Evolutionary conservation across 1,139 yeast species (phyloP).

Genomic region (Suhomyces terraborum): DNA sequence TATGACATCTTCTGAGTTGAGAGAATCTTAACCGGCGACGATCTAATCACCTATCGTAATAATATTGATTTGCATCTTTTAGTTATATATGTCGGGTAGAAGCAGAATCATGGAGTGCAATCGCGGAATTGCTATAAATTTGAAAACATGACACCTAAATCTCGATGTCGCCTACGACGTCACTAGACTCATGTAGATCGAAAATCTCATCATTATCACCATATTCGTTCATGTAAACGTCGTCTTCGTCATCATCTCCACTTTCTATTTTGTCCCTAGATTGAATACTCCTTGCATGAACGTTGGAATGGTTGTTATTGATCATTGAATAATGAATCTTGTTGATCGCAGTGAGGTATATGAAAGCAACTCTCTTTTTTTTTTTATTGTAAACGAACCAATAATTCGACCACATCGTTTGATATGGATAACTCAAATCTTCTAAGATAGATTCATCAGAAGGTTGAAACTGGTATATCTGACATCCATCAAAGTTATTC

Average conservation of each 20-base stretch:
- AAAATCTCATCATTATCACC: slow-evolving; percentile 33
- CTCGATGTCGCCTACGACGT: slow-evolving; percentile 42
- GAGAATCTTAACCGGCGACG: no score
- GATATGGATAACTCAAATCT: slow-evolving; percentile 65
- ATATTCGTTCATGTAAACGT: slow-evolving; percentile 24
- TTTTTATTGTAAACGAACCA: slow-evolving; percentile 93
- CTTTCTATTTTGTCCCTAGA: slow-evolving; percentile 22
- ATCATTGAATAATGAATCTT: slow-evolving; percentile 42
- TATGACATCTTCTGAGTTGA: no score
- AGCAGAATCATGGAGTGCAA: no score
- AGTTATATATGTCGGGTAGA: no score
- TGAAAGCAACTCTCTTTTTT: slow-evolving; percentile 85
- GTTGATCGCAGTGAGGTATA: slow-evolving; percentile 56
- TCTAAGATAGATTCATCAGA: slow-evolving; percentile 77
- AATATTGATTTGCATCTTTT: no score
- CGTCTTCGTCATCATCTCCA: slow-evolving; percentile 24
- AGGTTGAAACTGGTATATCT: slow-evolving; percentile 77
- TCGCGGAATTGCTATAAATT: neutral
- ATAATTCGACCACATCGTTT: slow-evolving; percentile 85
- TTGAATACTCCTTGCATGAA: slow-evolving; percentile 19
- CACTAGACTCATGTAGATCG: slow-evolving; percentile 34
- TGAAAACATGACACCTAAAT: slow-evolving; percentile 19
- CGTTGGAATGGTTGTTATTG: slow-evolving; percentile 22
- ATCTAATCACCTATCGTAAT: no score
- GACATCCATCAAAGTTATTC: slow-evolving; percentile 53